Base-by-base conservation (phyloP, 441 rosid genomes). In the Pelargonium australe region DNA sequence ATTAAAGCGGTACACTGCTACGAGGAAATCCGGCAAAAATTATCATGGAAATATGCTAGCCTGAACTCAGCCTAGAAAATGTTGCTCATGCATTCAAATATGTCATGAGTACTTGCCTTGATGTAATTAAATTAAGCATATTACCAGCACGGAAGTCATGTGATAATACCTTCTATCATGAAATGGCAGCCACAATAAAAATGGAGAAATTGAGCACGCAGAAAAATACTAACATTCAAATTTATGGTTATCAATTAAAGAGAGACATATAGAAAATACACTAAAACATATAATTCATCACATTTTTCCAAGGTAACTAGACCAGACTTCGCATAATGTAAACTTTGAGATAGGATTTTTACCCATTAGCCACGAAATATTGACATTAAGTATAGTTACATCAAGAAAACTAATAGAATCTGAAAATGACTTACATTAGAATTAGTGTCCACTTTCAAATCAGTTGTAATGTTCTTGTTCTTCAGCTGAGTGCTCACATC, bases 401-500 rank as follows among this genome's bases (percentile, higher is more conserved):
- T 1, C 10, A 16, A 16, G 16, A 16, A 12, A 19, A 64, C 63
- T 2, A 25, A 25, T 1, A 25, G 2, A 25, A 25, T 64, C 11
- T 34, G 3, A 14, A 4, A 61, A 20, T 4, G 67, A 73, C 91
- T 73, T 65, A 85, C 87, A 66, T 86, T 86, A 66, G 86, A 83
- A 64, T 70, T 82, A 31, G 91, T 86, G 76, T 85, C 91, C 63
- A 86, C 88, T 83, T 86, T 84, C 8, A 84, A 70, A 78, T 86
- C 88, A 20, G 88, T 80, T 12, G 88, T 84, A 76, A 86, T 80
- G 69, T 84, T 83, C 76, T 85, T 83, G 78, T 83, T 86, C 85
- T 85, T 83, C 68, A 81, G 73, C 74, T 86, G 85, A 70, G 75
- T 75, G 84, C 79, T 81, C 37, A 86, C 87, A 80, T 95, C 98